phyloP scores from a whole-genome alignment of 768 basidiomycete species.

The Leccinum arenicola region DNA sequence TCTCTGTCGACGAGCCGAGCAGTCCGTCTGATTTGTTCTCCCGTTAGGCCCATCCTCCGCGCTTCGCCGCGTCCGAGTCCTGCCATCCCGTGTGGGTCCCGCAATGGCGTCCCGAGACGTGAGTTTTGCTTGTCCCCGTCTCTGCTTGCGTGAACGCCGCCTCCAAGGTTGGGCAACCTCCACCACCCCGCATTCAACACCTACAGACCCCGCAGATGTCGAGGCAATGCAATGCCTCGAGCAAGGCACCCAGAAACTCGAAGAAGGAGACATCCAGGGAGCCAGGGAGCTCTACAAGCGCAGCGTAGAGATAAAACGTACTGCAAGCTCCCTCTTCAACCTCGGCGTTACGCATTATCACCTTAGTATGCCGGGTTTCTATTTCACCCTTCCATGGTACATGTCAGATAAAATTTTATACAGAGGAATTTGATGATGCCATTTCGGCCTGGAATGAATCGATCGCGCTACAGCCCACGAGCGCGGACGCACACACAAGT shows the following conservation, averaged over 20 bases:
- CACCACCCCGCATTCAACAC: conserved; percentile 75
- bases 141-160: not conserved
- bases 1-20: conserved; percentile 26
- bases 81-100: conserved; percentile 7
- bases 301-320: conserved; percentile 77
- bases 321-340: conserved; percentile 81
- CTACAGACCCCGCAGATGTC: conserved; percentile 76
- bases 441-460: conserved; percentile 86
- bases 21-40: conserved; percentile 16
- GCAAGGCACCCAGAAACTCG: conserved; percentile 78
- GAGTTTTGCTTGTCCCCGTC: conserved; percentile 20
- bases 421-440: conserved; percentile 87
- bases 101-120: conserved; percentile 23
- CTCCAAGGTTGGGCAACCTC: conserved; percentile 71
- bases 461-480: conserved; percentile 75
- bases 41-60: conserved; percentile 15
- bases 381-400: conserved; percentile 13
- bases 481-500: conserved; percentile 88
- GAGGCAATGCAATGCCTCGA: conserved; percentile 80
- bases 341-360: conserved; percentile 89
- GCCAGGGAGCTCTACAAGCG: conserved; percentile 77
- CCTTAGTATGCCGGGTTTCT: conserved; percentile 55
- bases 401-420: conserved; percentile 14
- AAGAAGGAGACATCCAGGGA: conserved; percentile 80
- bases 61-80: conserved; percentile 7